A percentile compares a stretch with the other conserved stretches of the same genome.
Conservation (phyloP, 208 protist genomes). For the Leishmania lainsoni region DNA sequence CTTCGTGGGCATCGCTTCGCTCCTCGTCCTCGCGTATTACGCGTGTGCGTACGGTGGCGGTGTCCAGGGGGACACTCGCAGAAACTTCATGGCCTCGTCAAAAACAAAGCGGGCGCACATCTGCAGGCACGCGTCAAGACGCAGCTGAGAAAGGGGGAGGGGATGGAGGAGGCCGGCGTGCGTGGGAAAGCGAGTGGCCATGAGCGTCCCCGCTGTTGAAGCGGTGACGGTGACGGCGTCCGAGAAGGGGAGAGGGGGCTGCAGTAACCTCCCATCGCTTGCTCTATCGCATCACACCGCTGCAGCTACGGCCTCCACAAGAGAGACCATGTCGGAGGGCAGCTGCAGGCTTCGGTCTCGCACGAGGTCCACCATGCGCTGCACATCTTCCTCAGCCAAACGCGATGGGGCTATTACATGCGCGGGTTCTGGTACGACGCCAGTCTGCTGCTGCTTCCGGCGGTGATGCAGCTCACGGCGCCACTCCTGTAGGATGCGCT, state of each 20-base stretch:
- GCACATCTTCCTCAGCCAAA: slow-evolving; percentile 45
- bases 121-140: not conserved
- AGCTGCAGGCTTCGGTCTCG: slow-evolving; percentile 77
- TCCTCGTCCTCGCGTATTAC: not conserved
- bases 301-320: slow-evolving; percentile 62
- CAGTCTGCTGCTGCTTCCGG: slow-evolving; percentile 1
- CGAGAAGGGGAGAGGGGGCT: slow-evolving; percentile 7
- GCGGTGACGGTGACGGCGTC: not conserved
- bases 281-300: slow-evolving; percentile 3
- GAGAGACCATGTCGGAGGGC: slow-evolving; percentile 54
- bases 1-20: not conserved
- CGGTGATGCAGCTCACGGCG: slow-evolving; percentile 47
- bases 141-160: not conserved
- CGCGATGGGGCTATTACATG: not conserved
- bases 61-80: slow-evolving; percentile 3
- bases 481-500: slow-evolving; percentile 77
- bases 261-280: slow-evolving; percentile 14
- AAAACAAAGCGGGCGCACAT: not conserved
- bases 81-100: not conserved
- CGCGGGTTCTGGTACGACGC: not conserved
- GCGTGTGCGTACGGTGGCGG: not conserved
- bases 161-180: not conserved
- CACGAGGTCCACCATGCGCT: slow-evolving; percentile 66
- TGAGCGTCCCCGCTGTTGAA: not conserved
- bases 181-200: not conserved